Base-by-base conservation (phyloP, 108 stramenopile genomes). In the Skeletonema marinoi region DNA sequence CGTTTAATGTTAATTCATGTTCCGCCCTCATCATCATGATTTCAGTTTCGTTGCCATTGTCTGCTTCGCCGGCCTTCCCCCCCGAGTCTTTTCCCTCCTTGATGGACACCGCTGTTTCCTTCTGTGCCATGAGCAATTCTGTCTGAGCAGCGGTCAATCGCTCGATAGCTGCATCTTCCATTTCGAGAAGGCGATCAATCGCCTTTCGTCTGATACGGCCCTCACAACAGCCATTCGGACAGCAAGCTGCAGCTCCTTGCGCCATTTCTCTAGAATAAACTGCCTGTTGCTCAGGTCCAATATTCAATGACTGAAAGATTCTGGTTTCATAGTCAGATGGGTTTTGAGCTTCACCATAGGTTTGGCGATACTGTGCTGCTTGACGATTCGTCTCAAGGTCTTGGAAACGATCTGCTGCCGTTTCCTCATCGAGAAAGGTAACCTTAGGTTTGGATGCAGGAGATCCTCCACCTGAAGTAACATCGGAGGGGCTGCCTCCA, bases 191-290 rank as follows among this genome's bases (percentile, higher is more conserved):
- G 25, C 87, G 82, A 32, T 89, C 85, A 61, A 93, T 82, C n/a
- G 75, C 78, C 17, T 79, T 75, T 11, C 82, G 73, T 21, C 68
- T 51, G 4, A 96, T 74, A 6, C 82, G 73, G 17, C 70, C 71
- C 77, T 93, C 89, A 54, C 75, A 78, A 77, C 90, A 94, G 11
- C 95, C 93, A 67, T 91, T 71, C 0, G 95, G 95, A 68, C 92
- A 93, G 64, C 92, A 89, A 16, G 83, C 88, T 9, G 92, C 90
- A 17, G 92, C 91, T 36, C 89, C 86, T 60, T 92, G 91, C 9
- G 95, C 95, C 70, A 93, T 92, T 77, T 96, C 95, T 29, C 95
- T 70, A 50, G 86, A 85, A 68, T 93, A 96, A 16, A 93, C 84
- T 63, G 93, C 90, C 19, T 88, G 88, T 66, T 94, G 93, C 66